Evolutionary conservation across 192 early-diverging fungal species (phyloP), one percentile per base, ranked within the genome.

Genomic region (Anaeromyces robustus): DNA sequence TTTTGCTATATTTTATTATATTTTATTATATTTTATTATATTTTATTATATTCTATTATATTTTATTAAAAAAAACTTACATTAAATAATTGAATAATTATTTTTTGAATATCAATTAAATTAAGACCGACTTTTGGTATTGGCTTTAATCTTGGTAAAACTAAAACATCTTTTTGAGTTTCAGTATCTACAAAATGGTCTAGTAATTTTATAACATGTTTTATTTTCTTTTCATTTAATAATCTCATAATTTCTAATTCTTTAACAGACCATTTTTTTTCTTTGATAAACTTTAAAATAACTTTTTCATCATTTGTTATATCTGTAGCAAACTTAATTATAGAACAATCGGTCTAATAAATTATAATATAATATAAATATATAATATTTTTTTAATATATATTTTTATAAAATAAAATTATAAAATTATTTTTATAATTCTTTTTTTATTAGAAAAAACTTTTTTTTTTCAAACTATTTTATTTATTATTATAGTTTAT

Each of bases 281-380:
- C 88, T 39, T 85, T 86, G 79, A 91, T 89, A 0, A 89, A 91
- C 83, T 92, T 92, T 83, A 92, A 91, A 37, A 89, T 90, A 39
- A 92, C 82, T 4, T 87, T 88, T 83, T 84, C 86, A 83, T 88
- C 88, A 34, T 89, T 89, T 29, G 87, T 82, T 34, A 89, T 86
- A 59, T 88, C 85, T 80, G 89, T 90, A 68, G 90, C 92, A 83
- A 92, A 91, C 80, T 92, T 89, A 77, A 92, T 85, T 78, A 86
- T 86, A 78, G 88, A 89, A 79, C 87, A 83, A 77, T 88, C 88
- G 28, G 88, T 89, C 85, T 82, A 77, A 32, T 82, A 78, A 28
- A 39, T 82, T 14, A 12, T 39, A 22, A 52, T 52, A 52, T 22
- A 52, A 14, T 34, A 34, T 7, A 34, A 34, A 34, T n/a, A n/a